Evolutionary conservation across 805 yeast genomes (phyloP), one percentile per base, ranked within the genome.

Genomic region (Suhomyces sp.): DNA sequence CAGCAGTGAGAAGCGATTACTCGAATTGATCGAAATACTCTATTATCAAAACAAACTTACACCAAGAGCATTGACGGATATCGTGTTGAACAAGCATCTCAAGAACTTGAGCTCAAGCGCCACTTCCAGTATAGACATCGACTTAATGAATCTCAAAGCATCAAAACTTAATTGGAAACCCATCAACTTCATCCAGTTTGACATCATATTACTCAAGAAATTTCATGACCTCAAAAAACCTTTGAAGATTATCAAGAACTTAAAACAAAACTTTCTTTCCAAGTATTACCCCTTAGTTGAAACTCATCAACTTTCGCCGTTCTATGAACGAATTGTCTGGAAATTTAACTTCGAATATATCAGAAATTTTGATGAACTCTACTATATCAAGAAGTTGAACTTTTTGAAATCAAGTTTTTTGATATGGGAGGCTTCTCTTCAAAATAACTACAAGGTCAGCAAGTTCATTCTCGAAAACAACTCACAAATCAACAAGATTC

Each of bases 251-350:
- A 43, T 63, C 10, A 53, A 52, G 33, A 50, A 54, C 31, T 44
- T 67, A 25, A 56, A 56, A 38, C 40, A 39, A n/a, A 50, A 56
- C 39, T 62, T 63, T 25, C 44, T 39, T n/a, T 6, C 24, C 4
- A 38, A 35, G 19, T 64, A 59, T 33, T 38, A 47, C 13, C 62
- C 63, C 1, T 38, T 49, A 17, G 57, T 66, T 12, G 32, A 40
- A 19, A 34, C 37, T 2, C 36, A 43, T 9, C 34, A 44, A 24
- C 46, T 66, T 11, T 39, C 58, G 16, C 63, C 66, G 10, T 65
- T 63, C 33, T 65, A 65, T 46, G 72, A 67, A 43, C 40, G 72
- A 17, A 60, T 65, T 1, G 52, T 65, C 9, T 67, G 73, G 73
- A 62, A 61, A 38, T 67, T 62, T 42, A 53, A 60, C 39, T 63